phyloP scores from a whole-genome alignment of 1,139 yeast species.

The Saccharomyces hybrid region DNA sequence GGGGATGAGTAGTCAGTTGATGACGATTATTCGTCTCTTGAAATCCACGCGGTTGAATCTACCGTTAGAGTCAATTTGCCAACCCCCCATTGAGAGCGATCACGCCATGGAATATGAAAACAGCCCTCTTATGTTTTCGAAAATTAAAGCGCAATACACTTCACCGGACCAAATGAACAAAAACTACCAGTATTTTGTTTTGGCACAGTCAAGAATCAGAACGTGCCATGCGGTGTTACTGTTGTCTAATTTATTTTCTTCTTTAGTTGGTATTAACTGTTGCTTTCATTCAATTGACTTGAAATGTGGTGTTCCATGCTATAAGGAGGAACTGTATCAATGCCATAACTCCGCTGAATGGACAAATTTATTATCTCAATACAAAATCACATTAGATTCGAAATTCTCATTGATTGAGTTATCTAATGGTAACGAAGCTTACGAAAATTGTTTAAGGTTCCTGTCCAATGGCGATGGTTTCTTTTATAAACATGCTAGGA shows the following conservation, averaged over 20 bases:
- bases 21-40: slow-evolving; percentile 74
- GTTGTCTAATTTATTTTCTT: slow-evolving; percentile 62
- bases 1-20: slow-evolving; percentile 66
- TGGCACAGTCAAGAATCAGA: slow-evolving; percentile 78
- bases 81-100: slow-evolving; percentile 45
- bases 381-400: slow-evolving; percentile 38
- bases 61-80: slow-evolving; percentile 54
- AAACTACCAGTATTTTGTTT: slow-evolving; percentile 66
- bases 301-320: slow-evolving; percentile 64
- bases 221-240: slow-evolving; percentile 75
- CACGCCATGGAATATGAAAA: slow-evolving; percentile 29
- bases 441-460: slow-evolving; percentile 44
- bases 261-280: slow-evolving; percentile 59
- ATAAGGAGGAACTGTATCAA: slow-evolving; percentile 61
- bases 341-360: slow-evolving; percentile 53
- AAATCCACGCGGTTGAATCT: slow-evolving; percentile 67
- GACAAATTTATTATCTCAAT: slow-evolving; percentile 37
- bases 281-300: slow-evolving; percentile 50
- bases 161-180: slow-evolving; percentile 38
- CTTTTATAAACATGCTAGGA: slow-evolving; percentile 32
- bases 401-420: slow-evolving; percentile 46
- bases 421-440: slow-evolving; percentile 49
- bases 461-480: slow-evolving; percentile 41
- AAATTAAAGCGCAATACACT: slow-evolving; percentile 26
- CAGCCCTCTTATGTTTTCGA: slow-evolving; percentile 31